Conservation (phyloP, 352 stramenopile genomes). For the Globisporangium nagaii region DNA sequence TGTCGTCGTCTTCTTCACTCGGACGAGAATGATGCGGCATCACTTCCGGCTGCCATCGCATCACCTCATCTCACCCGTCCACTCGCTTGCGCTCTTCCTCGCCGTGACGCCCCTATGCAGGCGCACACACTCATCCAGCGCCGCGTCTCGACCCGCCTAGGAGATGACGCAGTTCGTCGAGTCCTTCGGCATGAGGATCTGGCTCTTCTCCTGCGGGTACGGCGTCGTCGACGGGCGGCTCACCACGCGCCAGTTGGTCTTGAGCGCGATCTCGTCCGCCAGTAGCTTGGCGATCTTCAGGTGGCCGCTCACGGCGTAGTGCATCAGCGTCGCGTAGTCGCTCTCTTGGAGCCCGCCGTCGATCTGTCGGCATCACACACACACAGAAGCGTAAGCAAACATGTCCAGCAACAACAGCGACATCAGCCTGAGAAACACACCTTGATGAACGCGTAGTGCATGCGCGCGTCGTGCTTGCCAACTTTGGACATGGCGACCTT, state of each 20-base stretch:
- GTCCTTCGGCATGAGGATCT: conserved; percentile 70
- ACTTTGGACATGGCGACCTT: conserved; percentile 79
- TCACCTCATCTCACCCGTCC: not conserved
- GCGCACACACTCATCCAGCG: not conserved
- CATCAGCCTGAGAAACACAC: conserved; percentile 20
- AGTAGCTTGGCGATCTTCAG: conserved; percentile 76
- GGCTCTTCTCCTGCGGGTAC: conserved; percentile 72
- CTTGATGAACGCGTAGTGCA: conserved; percentile 81
- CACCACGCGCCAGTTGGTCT: conserved; percentile 57
- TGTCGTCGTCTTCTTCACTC: not conserved
- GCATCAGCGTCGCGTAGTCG: conserved; percentile 77
- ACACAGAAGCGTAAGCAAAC: not conserved
- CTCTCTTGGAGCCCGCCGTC: conserved; percentile 51
- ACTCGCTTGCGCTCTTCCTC: too few relatives aligned
- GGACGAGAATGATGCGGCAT: conserved; percentile 3
- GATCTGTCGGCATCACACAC: conserved; percentile 24
- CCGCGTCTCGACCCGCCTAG: not conserved
- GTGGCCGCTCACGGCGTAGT: conserved; percentile 80
- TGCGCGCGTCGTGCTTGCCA: conserved; percentile 69
- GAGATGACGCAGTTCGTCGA: conserved; percentile 14
- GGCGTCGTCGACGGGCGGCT: conserved; percentile 54
- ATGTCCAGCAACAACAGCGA: not conserved
- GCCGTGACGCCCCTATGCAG: too few relatives aligned
- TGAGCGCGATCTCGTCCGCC: conserved; percentile 63
- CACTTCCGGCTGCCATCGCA: not conserved